These are phyloP conservation scores for Curvularia lunata DNA, from an alignment of 2,329 filamentous ascomycete species.

Conservation along the genomic window DNA sequence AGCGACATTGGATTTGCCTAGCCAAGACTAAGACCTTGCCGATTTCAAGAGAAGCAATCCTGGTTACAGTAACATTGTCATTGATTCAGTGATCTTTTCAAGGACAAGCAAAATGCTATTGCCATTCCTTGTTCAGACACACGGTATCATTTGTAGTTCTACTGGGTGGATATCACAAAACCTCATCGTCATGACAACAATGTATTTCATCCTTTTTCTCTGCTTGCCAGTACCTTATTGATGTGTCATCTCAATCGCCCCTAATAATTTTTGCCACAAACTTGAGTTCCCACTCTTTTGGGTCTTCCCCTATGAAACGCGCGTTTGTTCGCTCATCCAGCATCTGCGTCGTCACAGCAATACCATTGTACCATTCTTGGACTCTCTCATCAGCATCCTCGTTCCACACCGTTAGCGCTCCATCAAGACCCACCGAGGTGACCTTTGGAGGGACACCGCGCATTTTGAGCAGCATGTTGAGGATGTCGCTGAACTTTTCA, in stretches of 20 bases:
- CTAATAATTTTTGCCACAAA: slow-evolving; percentile 47
- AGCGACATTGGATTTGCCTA: background rate
- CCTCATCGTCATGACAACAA: background rate
- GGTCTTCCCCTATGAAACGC: slow-evolving; percentile 38
- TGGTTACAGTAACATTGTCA: background rate
- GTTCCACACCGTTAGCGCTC: slow-evolving; percentile 44
- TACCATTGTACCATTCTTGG: slow-evolving; percentile 46
- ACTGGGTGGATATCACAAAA: background rate
- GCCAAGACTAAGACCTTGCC: background rate
- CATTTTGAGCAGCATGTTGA: slow-evolving; percentile 65
- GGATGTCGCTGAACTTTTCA: slow-evolving; percentile 63
- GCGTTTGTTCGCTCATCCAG: slow-evolving; percentile 41
- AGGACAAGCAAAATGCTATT: background rate
- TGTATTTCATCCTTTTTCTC: background rate
- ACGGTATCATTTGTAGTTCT: slow-evolving; percentile 3
- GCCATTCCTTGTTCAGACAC: background rate
- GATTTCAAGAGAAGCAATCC: background rate
- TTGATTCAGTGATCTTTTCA: background rate
- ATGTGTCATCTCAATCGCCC: slow-evolving; percentile 22
- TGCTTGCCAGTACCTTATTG: background rate
- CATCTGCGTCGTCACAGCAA: slow-evolving; percentile 35
- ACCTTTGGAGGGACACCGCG: slow-evolving; percentile 56
- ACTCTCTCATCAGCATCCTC: slow-evolving; percentile 42
- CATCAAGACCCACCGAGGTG: slow-evolving; percentile 37
- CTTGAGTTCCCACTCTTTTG: slow-evolving; percentile 48